phyloP scores from a whole-genome alignment of 805 yeast genomes.

The Ascoidea rubescens region DNA sequence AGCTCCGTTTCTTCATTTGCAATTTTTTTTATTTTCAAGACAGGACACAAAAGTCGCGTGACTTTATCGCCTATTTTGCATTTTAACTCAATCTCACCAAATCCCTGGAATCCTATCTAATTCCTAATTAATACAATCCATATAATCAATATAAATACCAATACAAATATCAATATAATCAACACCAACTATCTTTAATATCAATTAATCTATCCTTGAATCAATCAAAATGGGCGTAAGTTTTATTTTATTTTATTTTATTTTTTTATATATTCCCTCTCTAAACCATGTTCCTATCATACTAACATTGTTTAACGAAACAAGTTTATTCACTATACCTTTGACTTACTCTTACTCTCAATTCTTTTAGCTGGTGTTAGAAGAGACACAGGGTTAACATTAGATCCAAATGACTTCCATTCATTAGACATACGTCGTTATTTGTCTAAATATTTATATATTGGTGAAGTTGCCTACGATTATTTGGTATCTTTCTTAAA shows the following conservation, averaged over 20 bases:
- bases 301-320: conserved; percentile 32
- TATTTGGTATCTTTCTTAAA: conserved; percentile 29
- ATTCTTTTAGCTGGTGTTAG: conserved; percentile 78
- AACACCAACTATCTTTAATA: not conserved
- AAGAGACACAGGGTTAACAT: conserved; percentile 63
- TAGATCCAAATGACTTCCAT: conserved; percentile 15
- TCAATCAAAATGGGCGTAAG: not conserved
- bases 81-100: no score
- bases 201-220: not conserved
- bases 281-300: conserved; percentile 1
- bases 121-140: no score
- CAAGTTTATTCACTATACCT: conserved; percentile 50
- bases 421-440: conserved; percentile 26
- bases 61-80: no score
- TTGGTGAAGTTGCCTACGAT: conserved; percentile 52
- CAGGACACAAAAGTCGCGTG: no score
- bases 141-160: no score
- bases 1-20: no score
- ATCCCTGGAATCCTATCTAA: no score
- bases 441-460: conserved; percentile 35
- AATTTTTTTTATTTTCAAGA: no score
- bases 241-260: no score
- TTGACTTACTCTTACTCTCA: conserved; percentile 69
- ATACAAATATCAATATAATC: no score
- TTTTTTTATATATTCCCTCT: no score